These are phyloP conservation scores for Inga leiocalycina DNA, from an alignment of 306 rosid species.

Conservation along the genomic window DNA sequence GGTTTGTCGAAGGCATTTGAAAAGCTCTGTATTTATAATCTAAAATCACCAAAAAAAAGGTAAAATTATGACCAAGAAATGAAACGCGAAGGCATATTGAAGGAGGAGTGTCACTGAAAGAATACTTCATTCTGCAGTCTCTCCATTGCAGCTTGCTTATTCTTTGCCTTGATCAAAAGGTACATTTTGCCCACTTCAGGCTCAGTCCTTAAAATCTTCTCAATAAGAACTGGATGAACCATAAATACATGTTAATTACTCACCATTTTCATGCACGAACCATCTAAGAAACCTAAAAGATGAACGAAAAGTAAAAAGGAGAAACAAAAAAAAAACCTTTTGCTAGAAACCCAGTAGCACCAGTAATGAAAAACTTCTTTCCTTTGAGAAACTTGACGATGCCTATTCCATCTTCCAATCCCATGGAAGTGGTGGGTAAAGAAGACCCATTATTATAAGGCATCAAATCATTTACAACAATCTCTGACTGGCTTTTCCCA, in stretches of 20 bases:
- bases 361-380: slow-evolving; percentile 77
- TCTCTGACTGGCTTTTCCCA: slow-evolving; percentile 23
- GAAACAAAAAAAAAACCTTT: slow-evolving; percentile 53
- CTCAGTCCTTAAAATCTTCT: slow-evolving; percentile 86
- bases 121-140: slow-evolving; percentile 85
- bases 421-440: slow-evolving; percentile 44
- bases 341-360: slow-evolving; percentile 93
- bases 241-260: slow-evolving; percentile 5
- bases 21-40: slow-evolving; percentile 88
- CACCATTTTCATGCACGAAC: slow-evolving; percentile 1
- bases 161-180: slow-evolving; percentile 85
- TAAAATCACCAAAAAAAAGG: slow-evolving; percentile 27
- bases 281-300: slow-evolving; percentile 6
- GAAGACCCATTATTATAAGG: slow-evolving; percentile 54
- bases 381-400: slow-evolving; percentile 81
- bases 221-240: slow-evolving; percentile 71
- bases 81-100: slow-evolving; percentile 7
- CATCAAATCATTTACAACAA: slow-evolving; percentile 59
- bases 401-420: slow-evolving; percentile 75
- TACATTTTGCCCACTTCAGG: slow-evolving; percentile 88
- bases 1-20: slow-evolving; percentile 70
- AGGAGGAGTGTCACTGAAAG: slow-evolving; percentile 8
- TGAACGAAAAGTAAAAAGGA: neutral
- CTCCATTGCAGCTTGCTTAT: slow-evolving; percentile 78
- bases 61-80: slow-evolving; percentile 1